A percentile compares a stretch with the other conserved stretches of the same genome.
Evolutionary conservation across 495 filamentous ascomycete species (phyloP).

Genomic region (Sporormia fimetaria): DNA sequence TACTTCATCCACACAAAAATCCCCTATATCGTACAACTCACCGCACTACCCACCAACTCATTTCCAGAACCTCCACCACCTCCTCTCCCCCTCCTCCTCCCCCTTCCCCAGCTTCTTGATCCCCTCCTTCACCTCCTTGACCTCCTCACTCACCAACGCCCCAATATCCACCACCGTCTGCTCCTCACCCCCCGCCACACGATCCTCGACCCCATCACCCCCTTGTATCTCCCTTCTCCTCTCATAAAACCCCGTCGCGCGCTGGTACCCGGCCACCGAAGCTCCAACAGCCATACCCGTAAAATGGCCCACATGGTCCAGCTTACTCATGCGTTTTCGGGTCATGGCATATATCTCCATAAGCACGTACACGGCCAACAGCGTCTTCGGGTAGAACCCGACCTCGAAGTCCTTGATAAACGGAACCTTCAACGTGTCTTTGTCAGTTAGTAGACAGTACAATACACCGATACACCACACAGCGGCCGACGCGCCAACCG

Average conservation of each 20-base stretch:
- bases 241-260: conserved; percentile 2
- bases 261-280: conserved; percentile 8
- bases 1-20: no score
- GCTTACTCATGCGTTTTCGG: neutral
- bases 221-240: neutral
- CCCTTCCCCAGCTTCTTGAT: conserved; percentile 7
- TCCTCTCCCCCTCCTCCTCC: no score
- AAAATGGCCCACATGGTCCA: conserved; percentile 19
- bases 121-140: conserved; percentile 9
- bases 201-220: conserved; percentile 1
- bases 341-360: conserved; percentile 4
- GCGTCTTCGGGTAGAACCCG: conserved; percentile 10
- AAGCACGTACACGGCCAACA: conserved; percentile 1
- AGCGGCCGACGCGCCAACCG: conserved; percentile 13
- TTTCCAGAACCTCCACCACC: no score
- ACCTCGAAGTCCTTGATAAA: conserved; percentile 4
- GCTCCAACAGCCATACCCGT: conserved; percentile 6
- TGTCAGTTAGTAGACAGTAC: conserved; percentile 8
- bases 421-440: conserved; percentile 10
- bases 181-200: neutral
- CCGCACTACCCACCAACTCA: no score
- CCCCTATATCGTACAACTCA: no score
- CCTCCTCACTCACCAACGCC: conserved; percentile 7
- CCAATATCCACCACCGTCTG: conserved; percentile 9
- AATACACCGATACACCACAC: conserved; percentile 11